A percentile compares a stretch with the other conserved stretches of the same genome.
Evolutionary conservation across 371 early-diverging fungal genomes (phyloP).

Genomic region (Actinomucor elegans): DNA sequence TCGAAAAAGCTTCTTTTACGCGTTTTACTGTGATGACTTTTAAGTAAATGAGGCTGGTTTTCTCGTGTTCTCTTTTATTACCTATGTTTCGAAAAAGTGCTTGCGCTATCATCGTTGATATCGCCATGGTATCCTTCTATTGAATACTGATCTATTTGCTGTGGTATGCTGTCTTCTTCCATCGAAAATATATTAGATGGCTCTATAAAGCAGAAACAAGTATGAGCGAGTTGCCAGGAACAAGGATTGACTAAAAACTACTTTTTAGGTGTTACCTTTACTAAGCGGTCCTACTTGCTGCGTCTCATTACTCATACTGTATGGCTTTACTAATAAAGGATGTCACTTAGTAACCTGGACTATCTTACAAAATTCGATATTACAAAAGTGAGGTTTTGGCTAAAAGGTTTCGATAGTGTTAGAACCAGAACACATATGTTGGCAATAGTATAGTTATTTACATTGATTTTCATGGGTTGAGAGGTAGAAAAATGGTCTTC

Average conservation of each 20-base stretch:
- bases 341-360: neutral
- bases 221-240: neutral
- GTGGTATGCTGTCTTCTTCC: neutral
- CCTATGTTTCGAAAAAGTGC: neutral
- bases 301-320: too few relatives aligned
- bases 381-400: neutral
- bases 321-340: neutral
- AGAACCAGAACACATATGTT: neutral
- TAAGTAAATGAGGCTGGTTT: neutral
- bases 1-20: slow-evolving; percentile 19
- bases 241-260: neutral
- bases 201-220: neutral
- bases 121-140: neutral
- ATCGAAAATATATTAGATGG: neutral
- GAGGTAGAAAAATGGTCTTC: neutral
- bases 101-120: neutral
- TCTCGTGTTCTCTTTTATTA: neutral
- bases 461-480: neutral
- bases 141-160: neutral
- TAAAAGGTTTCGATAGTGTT: neutral
- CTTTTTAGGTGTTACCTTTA: neutral
- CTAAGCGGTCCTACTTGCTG: neutral
- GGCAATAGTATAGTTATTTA: neutral
- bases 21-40: neutral
- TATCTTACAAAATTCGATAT: neutral